These are phyloP conservation scores for Rhinocladiella similis DNA, from an alignment of 2,329 filamentous ascomycete species.

Conservation along the genomic window DNA sequence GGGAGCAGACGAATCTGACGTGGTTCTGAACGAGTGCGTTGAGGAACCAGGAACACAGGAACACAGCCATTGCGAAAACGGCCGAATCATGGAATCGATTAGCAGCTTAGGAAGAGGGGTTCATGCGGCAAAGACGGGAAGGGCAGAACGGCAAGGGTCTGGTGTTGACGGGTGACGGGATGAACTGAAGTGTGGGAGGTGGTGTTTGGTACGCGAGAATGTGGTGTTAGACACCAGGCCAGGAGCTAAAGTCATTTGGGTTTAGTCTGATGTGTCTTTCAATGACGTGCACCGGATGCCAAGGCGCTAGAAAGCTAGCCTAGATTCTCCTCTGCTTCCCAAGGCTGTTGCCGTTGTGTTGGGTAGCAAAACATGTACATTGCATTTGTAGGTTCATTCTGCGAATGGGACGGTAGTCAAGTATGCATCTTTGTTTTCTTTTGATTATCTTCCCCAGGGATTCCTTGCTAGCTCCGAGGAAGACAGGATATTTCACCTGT, in stretches of 20 bases:
- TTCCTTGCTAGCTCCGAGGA: no score
- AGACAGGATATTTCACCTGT: no score
- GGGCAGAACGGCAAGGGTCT: background rate
- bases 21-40: constrained; percentile 3
- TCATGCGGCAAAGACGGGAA: background rate
- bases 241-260: background rate
- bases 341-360: no score
- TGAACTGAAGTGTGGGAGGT: background rate
- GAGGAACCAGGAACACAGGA: constrained; percentile 16
- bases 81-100: constrained; percentile 16
- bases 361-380: no score
- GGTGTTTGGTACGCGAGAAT: background rate
- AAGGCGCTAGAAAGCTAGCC: background rate
- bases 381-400: background rate
- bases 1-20: constrained; percentile 12
- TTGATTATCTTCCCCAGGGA: no score
- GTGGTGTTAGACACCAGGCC: background rate
- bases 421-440: background rate
- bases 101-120: background rate
- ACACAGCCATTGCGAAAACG: background rate
- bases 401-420: background rate
- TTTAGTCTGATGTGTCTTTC: background rate
- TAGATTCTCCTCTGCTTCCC: no score
- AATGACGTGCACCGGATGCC: background rate
- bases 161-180: background rate